Conservation (phyloP, 2,329 filamentous ascomycete species). For the Calonectria naviculata region DNA sequence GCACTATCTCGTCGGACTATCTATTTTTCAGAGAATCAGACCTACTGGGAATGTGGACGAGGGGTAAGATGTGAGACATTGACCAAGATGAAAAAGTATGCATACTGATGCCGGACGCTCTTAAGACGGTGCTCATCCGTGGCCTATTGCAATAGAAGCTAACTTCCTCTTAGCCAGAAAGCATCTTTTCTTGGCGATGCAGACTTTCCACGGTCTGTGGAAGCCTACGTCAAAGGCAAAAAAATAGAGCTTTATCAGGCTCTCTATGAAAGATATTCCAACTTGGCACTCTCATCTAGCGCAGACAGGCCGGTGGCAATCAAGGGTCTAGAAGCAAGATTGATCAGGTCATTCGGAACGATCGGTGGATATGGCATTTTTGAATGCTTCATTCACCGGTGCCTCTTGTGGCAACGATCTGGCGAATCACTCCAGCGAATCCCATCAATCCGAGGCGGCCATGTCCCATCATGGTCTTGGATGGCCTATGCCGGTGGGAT, state of each 20-base stretch:
- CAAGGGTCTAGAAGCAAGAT: slow-evolving; percentile 26
- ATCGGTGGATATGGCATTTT: slow-evolving; percentile 35
- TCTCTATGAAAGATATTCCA: slow-evolving; percentile 31
- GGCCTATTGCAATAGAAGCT: background rate
- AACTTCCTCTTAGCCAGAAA: slow-evolving; percentile 1
- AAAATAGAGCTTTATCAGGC: slow-evolving; percentile 28
- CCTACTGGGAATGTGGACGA: slow-evolving; percentile 32
- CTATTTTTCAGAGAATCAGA: slow-evolving; percentile 29
- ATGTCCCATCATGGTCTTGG: slow-evolving; percentile 48
- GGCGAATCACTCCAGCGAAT: background rate
- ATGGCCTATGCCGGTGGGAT: slow-evolving; percentile 48
- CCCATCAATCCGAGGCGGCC: slow-evolving; percentile 10
- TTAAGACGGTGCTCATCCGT: no score
- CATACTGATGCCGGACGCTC: no score
- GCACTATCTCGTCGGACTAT: slow-evolving; percentile 31
- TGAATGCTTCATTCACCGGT: slow-evolving; percentile 23
- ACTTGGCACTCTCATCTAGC: slow-evolving; percentile 18
- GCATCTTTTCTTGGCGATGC: slow-evolving; percentile 32
- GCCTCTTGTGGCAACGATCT: slow-evolving; percentile 30
- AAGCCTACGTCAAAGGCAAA: slow-evolving; percentile 18
- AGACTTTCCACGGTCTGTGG: slow-evolving; percentile 24
- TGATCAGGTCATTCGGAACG: slow-evolving; percentile 19
- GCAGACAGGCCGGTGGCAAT: slow-evolving; percentile 34
- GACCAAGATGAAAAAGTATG: slow-evolving; percentile 27
- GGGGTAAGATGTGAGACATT: slow-evolving; percentile 30